These are phyloP conservation scores for Naganishia sp. DNA, from an alignment of 1,284 basidiomycete genomes.

Conservation along the genomic window DNA sequence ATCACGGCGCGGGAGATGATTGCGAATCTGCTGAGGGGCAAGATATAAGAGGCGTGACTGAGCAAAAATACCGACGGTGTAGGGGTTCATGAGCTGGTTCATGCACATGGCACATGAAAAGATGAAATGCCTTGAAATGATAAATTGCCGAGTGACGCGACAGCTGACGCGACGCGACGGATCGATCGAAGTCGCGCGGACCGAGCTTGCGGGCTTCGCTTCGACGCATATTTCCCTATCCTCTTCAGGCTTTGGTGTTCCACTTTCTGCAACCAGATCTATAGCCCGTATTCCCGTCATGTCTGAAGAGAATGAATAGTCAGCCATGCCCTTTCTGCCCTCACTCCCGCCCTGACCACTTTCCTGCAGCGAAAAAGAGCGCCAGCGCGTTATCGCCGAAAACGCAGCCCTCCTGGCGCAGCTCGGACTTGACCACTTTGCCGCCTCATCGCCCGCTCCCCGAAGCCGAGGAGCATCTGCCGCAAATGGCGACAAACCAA, in stretches of 20 bases:
- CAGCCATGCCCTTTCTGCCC: not conserved
- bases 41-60: conserved; percentile 62
- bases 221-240: not conserved
- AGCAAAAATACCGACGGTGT: not conserved
- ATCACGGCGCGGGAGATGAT: conserved; percentile 83
- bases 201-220: too few relatives aligned
- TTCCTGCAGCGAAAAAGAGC: conserved; percentile 48
- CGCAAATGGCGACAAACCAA: not conserved
- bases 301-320: conserved; percentile 33
- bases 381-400: conserved; percentile 53
- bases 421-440: conserved; percentile 49
- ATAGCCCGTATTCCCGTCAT: not conserved
- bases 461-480: not conserved
- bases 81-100: not conserved
- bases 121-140: not conserved
- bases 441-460: conserved; percentile 31
- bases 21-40: conserved; percentile 77
- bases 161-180: not conserved
- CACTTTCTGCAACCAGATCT: not conserved
- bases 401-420: conserved; percentile 52
- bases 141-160: not conserved
- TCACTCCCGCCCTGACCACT: not conserved
- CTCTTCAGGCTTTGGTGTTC: not conserved
- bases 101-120: not conserved
- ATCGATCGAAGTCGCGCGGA: too few relatives aligned